A percentile compares a stretch with the other conserved stretches of the same genome.
phyloP scores from a whole-genome alignment of 352 stramenopile genomes.

The Pythium aphanidermatum region DNA sequence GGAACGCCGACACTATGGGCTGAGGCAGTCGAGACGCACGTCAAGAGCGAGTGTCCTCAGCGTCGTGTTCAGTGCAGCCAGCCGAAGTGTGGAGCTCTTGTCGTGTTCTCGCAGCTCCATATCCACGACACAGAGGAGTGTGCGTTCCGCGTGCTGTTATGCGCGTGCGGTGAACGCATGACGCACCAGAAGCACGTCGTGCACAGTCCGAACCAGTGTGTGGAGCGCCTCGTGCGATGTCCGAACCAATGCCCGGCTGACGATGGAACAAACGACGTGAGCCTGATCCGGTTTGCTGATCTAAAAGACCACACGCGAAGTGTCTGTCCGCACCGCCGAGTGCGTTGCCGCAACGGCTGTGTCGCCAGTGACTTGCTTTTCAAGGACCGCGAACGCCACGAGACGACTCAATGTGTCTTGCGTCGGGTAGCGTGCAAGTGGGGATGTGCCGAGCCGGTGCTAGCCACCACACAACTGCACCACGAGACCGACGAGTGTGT shows the following conservation, averaged over 20 bases:
- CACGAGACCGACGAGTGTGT: constrained; percentile 59
- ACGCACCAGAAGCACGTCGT: constrained; percentile 37
- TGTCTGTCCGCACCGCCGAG: constrained; percentile 37
- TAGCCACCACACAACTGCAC: constrained; percentile 28
- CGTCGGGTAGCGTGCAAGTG: constrained; percentile 54
- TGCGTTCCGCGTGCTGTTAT: constrained; percentile 35
- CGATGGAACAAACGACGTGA: background rate
- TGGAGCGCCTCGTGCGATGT: constrained; percentile 45
- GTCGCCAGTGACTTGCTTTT: constrained; percentile 27
- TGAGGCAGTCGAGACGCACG: constrained; percentile 34
- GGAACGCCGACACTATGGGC: constrained; percentile 33
- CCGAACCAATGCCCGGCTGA: constrained; percentile 34
- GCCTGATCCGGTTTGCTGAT: constrained; percentile 27
- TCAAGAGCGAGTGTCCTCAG: constrained; percentile 25
- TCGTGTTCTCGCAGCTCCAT: constrained; percentile 16
- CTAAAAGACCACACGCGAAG: constrained; percentile 40
- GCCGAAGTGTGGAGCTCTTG: constrained; percentile 35
- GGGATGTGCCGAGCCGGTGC: constrained; percentile 43
- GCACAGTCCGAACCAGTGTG: constrained; percentile 35
- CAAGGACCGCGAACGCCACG: constrained; percentile 40
- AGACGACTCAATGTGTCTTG: constrained; percentile 33
- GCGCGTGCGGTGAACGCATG: constrained; percentile 56
- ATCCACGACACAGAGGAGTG: constrained; percentile 39
- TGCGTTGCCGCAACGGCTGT: constrained; percentile 73
- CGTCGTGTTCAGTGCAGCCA: constrained; percentile 39